phyloP scores from a whole-genome alignment of 1,284 basidiomycete genomes.

The Puccinia novopanici region DNA sequence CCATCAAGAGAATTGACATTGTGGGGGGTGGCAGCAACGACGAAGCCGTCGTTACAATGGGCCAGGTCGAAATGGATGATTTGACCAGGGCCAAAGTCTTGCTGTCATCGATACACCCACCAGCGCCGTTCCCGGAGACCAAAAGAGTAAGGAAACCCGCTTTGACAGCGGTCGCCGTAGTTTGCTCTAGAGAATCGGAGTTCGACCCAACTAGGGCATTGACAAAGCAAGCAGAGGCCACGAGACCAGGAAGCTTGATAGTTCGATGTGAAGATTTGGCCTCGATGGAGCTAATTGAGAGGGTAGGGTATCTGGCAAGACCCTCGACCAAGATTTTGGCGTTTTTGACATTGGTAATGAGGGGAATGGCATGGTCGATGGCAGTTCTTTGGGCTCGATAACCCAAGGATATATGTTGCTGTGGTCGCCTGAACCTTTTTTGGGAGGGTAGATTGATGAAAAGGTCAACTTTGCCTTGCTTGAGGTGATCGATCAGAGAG shows the following conservation, averaged over 20 bases:
- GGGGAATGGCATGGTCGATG: slow-evolving; percentile 95
- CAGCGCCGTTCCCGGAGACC: slow-evolving; percentile 72
- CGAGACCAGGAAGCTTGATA: slow-evolving; percentile 85
- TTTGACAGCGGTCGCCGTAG: slow-evolving; percentile 67
- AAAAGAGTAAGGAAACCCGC: slow-evolving; percentile 84
- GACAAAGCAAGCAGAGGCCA: slow-evolving; percentile 84
- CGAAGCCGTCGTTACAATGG: slow-evolving; percentile 83
- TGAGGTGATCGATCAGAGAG: slow-evolving; percentile 88
- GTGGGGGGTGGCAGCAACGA: slow-evolving; percentile 71
- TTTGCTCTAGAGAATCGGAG: slow-evolving; percentile 71
- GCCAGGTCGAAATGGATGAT: slow-evolving; percentile 67
- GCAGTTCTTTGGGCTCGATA: slow-evolving; percentile 97
- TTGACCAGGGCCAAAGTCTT: slow-evolving; percentile 71
- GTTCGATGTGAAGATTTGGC: slow-evolving; percentile 87
- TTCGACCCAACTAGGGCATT: slow-evolving; percentile 65
- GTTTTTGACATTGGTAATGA: no score
- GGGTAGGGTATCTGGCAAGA: no score
- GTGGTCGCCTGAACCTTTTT: slow-evolving; percentile 95
- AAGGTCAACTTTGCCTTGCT: slow-evolving; percentile 94
- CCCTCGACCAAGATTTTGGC: no score
- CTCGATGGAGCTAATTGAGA: slow-evolving; percentile 82
- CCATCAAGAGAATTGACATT: slow-evolving; percentile 67
- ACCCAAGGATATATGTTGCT: slow-evolving; percentile 94
- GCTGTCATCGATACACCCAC: slow-evolving; percentile 67
- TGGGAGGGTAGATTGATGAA: slow-evolving; percentile 99